Percentiles rank a stretch among this genome's conserved stretches.
Conservation (phyloP, 148 eudicot species). For the Rhododendron williamsianum region DNA sequence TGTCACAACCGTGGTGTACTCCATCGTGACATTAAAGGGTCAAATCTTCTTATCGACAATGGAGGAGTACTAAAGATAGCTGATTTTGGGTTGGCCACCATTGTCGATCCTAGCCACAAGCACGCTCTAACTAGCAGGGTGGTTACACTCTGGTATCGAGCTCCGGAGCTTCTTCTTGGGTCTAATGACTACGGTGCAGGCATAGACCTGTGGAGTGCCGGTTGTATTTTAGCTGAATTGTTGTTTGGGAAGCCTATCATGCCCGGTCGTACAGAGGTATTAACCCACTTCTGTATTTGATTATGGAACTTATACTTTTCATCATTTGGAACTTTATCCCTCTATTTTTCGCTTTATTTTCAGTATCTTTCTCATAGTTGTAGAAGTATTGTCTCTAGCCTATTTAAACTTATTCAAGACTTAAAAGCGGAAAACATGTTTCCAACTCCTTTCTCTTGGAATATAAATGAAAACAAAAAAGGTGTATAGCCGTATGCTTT, state of each 20-base stretch:
- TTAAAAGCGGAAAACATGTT: background rate
- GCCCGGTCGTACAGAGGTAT: constrained; percentile 77
- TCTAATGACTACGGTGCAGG: constrained; percentile 87
- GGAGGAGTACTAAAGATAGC: constrained; percentile 75
- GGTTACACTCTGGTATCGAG: constrained; percentile 91
- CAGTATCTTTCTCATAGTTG: background rate
- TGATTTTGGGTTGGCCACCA: constrained; percentile 88
- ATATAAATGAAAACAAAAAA: background rate
- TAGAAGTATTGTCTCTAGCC: background rate
- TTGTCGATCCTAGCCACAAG: constrained; percentile 72
- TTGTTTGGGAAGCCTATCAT: constrained; percentile 71
- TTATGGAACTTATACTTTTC: background rate
- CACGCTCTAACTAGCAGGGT: constrained; percentile 96
- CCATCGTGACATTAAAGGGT: constrained; percentile 92
- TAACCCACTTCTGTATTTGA: constrained; percentile 1
- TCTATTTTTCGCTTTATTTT: background rate
- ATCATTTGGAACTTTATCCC: background rate
- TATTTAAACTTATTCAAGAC: background rate
- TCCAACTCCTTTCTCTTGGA: background rate
- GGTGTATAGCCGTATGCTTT: background rate
- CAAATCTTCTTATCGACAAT: constrained; percentile 85
- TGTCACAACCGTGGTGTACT: constrained; percentile 80
- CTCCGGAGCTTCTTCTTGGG: constrained; percentile 97
- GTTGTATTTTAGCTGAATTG: constrained; percentile 76
- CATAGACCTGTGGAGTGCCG: constrained; percentile 92